A percentile compares a stretch with the other conserved stretches of the same genome.
Conservation (phyloP, 2,329 filamentous ascomycete genomes). For the Aspergillus amoenus region DNA sequence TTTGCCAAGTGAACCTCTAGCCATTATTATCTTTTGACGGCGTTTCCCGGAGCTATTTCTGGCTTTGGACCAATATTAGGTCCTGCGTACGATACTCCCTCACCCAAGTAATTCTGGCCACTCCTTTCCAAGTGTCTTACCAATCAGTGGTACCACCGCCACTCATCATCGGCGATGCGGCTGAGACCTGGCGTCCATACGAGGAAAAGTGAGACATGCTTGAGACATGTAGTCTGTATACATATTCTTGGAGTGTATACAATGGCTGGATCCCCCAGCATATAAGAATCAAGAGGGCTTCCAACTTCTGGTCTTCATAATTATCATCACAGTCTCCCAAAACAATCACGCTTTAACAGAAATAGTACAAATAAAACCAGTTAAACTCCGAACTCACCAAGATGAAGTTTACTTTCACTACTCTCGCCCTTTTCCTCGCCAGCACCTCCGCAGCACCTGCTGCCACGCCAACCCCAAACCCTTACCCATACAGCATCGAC, state of each 20-base stretch:
- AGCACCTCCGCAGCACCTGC: background rate
- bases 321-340: background rate
- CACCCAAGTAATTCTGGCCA: too few relatives aligned
- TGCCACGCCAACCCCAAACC: background rate
- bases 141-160: too few relatives aligned
- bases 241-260: too few relatives aligned
- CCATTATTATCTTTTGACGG: too few relatives aligned
- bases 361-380: background rate
- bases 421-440: background rate
- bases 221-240: background rate
- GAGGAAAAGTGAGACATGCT: background rate
- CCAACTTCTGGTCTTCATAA: too few relatives aligned
- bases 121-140: too few relatives aligned
- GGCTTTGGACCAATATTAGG: too few relatives aligned
- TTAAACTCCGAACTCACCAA: background rate
- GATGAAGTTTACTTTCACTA: background rate
- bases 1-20: too few relatives aligned
- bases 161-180: too few relatives aligned
- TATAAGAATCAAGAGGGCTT: background rate
- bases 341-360: background rate
- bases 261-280: background rate
- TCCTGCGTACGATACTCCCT: too few relatives aligned
- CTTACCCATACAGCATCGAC: background rate
- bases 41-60: too few relatives aligned
- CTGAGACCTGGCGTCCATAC: too few relatives aligned